Evolutionary conservation across 495 filamentous ascomycete genomes (phyloP).

Genomic region (Copromyces sp.): DNA sequence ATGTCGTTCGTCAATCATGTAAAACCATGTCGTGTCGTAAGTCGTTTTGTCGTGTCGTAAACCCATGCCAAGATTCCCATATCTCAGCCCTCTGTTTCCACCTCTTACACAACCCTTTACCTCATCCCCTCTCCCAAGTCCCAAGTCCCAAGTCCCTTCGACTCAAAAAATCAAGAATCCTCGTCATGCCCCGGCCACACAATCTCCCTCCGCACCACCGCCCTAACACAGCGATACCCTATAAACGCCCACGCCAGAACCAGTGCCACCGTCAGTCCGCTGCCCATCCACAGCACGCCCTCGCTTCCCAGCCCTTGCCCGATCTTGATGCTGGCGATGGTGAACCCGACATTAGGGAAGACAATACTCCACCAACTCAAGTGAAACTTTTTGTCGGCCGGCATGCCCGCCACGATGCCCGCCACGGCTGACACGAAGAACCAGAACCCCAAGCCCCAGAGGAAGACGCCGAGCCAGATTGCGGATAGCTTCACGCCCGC

Average conservation of each 20-base stretch:
- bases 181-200: slow-evolving; percentile 56
- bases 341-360: slow-evolving; percentile 51
- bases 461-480: slow-evolving; percentile 44
- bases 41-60: neutral
- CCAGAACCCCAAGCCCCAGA: slow-evolving; percentile 64
- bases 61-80: neutral
- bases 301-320: slow-evolving; percentile 32
- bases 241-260: slow-evolving; percentile 51
- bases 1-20: neutral
- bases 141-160: no score
- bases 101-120: neutral
- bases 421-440: slow-evolving; percentile 55
- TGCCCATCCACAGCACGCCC: slow-evolving; percentile 35
- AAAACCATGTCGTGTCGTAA: neutral
- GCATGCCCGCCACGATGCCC: slow-evolving; percentile 40
- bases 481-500: slow-evolving; percentile 41
- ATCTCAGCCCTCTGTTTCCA: neutral
- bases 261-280: slow-evolving; percentile 44
- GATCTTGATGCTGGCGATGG: slow-evolving; percentile 36
- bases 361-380: slow-evolving; percentile 48
- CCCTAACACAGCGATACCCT: slow-evolving; percentile 40
- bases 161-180: slow-evolving; percentile 23
- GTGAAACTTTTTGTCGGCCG: slow-evolving; percentile 43
- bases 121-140: no score
- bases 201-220: slow-evolving; percentile 44